Evolutionary conservation across 1,284 basidiomycete genomes (phyloP).

Genomic region (Leccinum fuscescens): DNA sequence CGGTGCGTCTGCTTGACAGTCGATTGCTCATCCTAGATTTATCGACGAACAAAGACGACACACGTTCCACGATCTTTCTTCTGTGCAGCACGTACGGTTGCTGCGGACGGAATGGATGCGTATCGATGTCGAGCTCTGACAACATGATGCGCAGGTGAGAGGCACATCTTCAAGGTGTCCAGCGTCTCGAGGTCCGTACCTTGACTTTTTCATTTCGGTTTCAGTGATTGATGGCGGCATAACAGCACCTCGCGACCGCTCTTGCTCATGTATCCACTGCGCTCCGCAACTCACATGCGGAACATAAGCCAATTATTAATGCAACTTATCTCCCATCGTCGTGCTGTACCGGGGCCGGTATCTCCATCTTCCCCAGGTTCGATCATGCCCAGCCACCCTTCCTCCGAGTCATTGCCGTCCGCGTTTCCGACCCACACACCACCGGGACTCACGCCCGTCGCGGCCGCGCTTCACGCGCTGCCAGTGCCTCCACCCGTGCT

Average conservation of each 20-base stretch:
- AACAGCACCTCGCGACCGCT: conserved; percentile 49
- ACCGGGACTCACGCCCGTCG: conserved; percentile 18
- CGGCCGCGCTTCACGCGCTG: conserved; percentile 25
- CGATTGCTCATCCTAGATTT: conserved; percentile 10
- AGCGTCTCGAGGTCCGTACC: conserved; percentile 36
- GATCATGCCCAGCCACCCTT: conserved; percentile 4
- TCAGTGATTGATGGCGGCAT: neutral
- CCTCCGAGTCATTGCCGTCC: neutral
- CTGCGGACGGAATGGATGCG: conserved; percentile 63
- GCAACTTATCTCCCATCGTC: conserved; percentile 41
- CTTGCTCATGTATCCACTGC: conserved; percentile 53
- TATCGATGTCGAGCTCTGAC: conserved; percentile 74
- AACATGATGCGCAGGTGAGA: conserved; percentile 66
- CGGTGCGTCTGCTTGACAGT: conserved; percentile 16
- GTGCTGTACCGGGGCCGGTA: neutral
- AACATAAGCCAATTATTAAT: conserved; percentile 46
- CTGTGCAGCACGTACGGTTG: conserved; percentile 44
- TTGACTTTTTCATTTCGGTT: conserved; percentile 4
- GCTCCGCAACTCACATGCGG: conserved; percentile 56
- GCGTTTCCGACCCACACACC: conserved; percentile 2
- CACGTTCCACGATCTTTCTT: conserved; percentile 59
- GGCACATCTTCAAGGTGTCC: conserved; percentile 48
- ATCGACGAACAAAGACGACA: conserved; percentile 41
- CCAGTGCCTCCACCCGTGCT: conserved; percentile 48
- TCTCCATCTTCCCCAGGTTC: neutral